Conservation (phyloP, 331 rosid genomes). For the Cydonia oblonga region DNA sequence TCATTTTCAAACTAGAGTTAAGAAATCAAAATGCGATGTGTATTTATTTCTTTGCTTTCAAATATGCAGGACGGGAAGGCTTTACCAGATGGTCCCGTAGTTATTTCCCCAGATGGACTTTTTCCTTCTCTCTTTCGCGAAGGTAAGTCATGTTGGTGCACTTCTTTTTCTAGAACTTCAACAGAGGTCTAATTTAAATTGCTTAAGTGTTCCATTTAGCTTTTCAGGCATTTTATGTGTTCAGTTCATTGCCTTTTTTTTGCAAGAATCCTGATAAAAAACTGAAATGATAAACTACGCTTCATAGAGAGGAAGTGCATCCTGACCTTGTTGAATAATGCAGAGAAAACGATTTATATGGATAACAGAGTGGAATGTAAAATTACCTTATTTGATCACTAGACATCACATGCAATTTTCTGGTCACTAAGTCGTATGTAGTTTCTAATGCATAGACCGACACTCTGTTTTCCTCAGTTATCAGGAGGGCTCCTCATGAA, state of each 20-base stretch:
- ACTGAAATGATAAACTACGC: not conserved
- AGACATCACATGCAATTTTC: not conserved
- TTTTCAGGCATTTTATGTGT: not conserved
- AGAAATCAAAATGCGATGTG: not conserved
- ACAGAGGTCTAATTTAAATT: not conserved
- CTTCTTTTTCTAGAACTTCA: not conserved
- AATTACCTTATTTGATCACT: not conserved
- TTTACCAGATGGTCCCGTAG: constrained; percentile 91
- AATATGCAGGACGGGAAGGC: constrained; percentile 72
- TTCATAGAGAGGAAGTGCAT: not conserved
- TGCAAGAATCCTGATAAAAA: not conserved
- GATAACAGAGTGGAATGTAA: not conserved
- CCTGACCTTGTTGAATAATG: not conserved
- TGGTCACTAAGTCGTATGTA: not conserved
- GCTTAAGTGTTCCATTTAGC: not conserved
- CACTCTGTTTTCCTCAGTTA: constrained; percentile 46
- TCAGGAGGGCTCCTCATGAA: constrained; percentile 93
- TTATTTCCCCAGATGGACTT: constrained; percentile 94
- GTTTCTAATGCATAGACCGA: constrained; percentile 12
- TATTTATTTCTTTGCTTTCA: constrained; percentile 10
- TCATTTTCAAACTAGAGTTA: constrained; percentile 3
- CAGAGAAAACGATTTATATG: not conserved
- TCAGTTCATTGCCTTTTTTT: not conserved
- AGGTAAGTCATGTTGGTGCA: constrained; percentile 35
- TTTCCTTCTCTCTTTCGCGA: constrained; percentile 93